These are phyloP conservation scores for Aureobasidium mangrovei DNA, from an alignment of 2,329 filamentous ascomycete species.

Conservation along the genomic window DNA sequence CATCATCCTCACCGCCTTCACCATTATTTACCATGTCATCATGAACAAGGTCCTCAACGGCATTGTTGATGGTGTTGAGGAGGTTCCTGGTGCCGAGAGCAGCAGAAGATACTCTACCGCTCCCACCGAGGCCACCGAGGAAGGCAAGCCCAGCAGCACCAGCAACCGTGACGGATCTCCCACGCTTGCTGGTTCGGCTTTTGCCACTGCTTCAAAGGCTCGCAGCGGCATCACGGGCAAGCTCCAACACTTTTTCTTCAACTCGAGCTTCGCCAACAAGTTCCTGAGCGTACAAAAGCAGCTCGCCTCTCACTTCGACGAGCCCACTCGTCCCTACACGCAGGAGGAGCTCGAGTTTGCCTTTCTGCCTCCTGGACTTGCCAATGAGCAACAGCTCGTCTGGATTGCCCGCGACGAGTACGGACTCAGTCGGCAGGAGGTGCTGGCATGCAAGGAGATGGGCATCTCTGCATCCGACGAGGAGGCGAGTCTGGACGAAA, in stretches of 20 bases:
- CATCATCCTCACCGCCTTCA: slow-evolving; percentile 33
- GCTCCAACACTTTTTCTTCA: slow-evolving; percentile 13
- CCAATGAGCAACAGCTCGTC: slow-evolving; percentile 33
- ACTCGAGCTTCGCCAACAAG: background rate
- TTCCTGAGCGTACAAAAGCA: background rate
- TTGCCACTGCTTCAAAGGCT: background rate
- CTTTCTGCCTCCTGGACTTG: slow-evolving; percentile 38
- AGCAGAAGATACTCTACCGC: slow-evolving; percentile 21
- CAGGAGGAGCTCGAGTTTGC: slow-evolving; percentile 30
- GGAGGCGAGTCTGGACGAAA: slow-evolving; percentile 36
- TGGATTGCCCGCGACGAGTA: slow-evolving; percentile 39
- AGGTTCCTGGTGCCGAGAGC: slow-evolving; percentile 21
- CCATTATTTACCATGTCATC: slow-evolving; percentile 34
- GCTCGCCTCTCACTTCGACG: slow-evolving; percentile 26
- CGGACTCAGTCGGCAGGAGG: slow-evolving; percentile 36
- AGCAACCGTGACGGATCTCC: background rate
- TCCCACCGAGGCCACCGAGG: slow-evolving; percentile 16
- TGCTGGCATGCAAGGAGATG: slow-evolving; percentile 32
- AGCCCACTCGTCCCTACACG: slow-evolving; percentile 23
- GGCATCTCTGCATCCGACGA: slow-evolving; percentile 37
- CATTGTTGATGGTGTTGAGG: slow-evolving; percentile 7
- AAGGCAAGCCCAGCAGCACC: slow-evolving; percentile 15
- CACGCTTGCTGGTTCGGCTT: background rate
- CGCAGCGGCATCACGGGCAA: slow-evolving; percentile 3
- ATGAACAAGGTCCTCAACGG: slow-evolving; percentile 25